Base-by-base conservation (phyloP, 2,329 filamentous ascomycete species). In the Colletotrichum tofieldiae region DNA sequence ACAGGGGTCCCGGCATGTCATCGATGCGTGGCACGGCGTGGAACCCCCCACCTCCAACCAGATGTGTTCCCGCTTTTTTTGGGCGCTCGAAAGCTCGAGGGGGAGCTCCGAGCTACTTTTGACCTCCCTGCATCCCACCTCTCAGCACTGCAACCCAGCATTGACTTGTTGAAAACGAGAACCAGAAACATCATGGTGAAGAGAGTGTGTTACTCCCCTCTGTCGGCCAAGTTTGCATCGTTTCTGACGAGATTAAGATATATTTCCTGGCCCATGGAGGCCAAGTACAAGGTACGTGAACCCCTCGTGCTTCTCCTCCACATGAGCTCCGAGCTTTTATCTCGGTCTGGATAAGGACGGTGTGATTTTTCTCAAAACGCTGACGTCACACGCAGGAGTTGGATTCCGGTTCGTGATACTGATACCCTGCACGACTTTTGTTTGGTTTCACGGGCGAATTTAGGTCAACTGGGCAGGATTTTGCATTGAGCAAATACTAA, bases 201-300 rank as follows among this genome's bases (percentile, higher is more conserved):
- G 78, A 78, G 83, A 71, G 83, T 83, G 77, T 59, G 76, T 67
- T 3, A 2, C 11, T 47, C 32, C n/a, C 26, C 16, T 12, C 4
- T 9, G 3, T 29, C 16, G 29, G 23, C 43, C 3, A 18, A 11
- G 7, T 23, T 45, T 35, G 7, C 11, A 1, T 12, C 18, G n/a
- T 35, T 32, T n/a, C 52, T 70, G 20, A 73, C 35, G 23, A 16
- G 2, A 9, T 9, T 1, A 60, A 92, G 89, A 82, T 91, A 41
- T 90, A 89, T 76, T 93, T 92, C 78, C 82, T 88, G 20, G 92
- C 91, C 70, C 90, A 93, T 76, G 92, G 92, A 65, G 86, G 86
- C 18, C 75, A 75, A 49, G 93, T 94, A 16, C 92, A 94, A 87
- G 92, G 92, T 91, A 82, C 73, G 83, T 60, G 29, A 63, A 26